These are phyloP conservation scores for Aquilaria sinensis DNA, from an alignment of 345 rosid genomes.

Conservation along the genomic window DNA sequence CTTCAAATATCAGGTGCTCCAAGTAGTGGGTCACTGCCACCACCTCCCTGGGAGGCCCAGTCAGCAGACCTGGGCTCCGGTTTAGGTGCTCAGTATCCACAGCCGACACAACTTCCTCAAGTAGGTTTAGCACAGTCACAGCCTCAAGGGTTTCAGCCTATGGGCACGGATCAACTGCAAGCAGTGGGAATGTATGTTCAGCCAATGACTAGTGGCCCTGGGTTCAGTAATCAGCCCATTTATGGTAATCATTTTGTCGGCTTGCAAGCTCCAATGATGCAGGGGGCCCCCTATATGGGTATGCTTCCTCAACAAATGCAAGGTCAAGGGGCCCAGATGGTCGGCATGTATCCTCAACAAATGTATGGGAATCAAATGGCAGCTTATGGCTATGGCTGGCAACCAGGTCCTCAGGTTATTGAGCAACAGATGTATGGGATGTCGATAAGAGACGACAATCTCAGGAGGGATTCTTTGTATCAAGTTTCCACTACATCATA, in stretches of 20 bases:
- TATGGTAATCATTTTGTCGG: conserved; percentile 39
- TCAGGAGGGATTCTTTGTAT: conserved; percentile 36
- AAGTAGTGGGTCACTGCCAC: conserved; percentile 58
- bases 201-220: conserved; percentile 30
- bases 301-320: conserved; percentile 41
- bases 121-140: conserved; percentile 35
- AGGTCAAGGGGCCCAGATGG: conserved; percentile 40
- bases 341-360: conserved; percentile 52
- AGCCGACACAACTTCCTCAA: conserved; percentile 51
- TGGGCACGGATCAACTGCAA: conserved; percentile 48
- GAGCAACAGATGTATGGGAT: conserved; percentile 77
- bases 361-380: conserved; percentile 60
- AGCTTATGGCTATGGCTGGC: conserved; percentile 75
- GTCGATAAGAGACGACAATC: conserved; percentile 51
- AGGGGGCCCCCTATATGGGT: conserved; percentile 57
- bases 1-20: conserved; percentile 45
- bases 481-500: conserved; percentile 53
- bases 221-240: conserved; percentile 16
- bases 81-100: conserved; percentile 55
- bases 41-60: conserved; percentile 98
- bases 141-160: conserved; percentile 44
- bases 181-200: conserved; percentile 58
- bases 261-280: conserved; percentile 39
- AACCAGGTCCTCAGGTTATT: conserved; percentile 51
- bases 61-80: conserved; percentile 49